phyloP scores from a whole-genome alignment of 2,329 filamentous ascomycete genomes.

The Exophiala calicioides region DNA sequence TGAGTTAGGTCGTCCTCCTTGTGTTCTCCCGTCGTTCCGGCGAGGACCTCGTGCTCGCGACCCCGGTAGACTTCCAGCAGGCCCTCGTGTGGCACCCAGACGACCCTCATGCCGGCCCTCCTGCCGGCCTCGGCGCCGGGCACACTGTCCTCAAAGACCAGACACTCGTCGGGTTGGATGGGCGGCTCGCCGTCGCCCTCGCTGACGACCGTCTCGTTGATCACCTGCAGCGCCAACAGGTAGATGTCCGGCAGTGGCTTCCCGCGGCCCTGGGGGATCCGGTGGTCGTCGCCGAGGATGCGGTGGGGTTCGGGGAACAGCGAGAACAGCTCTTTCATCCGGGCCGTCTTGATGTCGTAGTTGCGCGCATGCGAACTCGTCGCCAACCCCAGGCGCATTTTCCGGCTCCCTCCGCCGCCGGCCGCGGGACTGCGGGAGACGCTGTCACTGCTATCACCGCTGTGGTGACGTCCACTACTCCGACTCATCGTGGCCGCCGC shows the following conservation, averaged over 20 bases:
- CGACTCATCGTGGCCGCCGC: slow-evolving; percentile 34
- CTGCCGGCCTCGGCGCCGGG: slow-evolving; percentile 88
- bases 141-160: slow-evolving; percentile 95
- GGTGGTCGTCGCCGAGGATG: slow-evolving; percentile 80
- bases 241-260: slow-evolving; percentile 97
- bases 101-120: slow-evolving; percentile 88
- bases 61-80: slow-evolving; percentile 74
- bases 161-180: slow-evolving; percentile 79
- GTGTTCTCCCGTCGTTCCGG: slow-evolving; percentile 74
- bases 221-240: slow-evolving; percentile 76
- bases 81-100: slow-evolving; percentile 86
- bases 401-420: slow-evolving; percentile 38
- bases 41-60: slow-evolving; percentile 77
- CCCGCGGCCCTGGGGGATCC: slow-evolving; percentile 76
- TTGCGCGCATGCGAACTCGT: slow-evolving; percentile 74
- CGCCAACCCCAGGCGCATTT: slow-evolving; percentile 79
- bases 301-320: slow-evolving; percentile 68
- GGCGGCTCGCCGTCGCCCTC: slow-evolving; percentile 59
- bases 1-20: slow-evolving; percentile 51
- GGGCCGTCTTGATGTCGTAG: slow-evolving; percentile 72
- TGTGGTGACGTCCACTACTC: slow-evolving; percentile 32
- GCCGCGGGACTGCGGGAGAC: neutral
- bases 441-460: neutral
- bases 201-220: slow-evolving; percentile 68
- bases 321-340: slow-evolving; percentile 54